Base-by-base conservation (phyloP, 805 yeast genomes). In the Sungouiozyma intestinalis region DNA sequence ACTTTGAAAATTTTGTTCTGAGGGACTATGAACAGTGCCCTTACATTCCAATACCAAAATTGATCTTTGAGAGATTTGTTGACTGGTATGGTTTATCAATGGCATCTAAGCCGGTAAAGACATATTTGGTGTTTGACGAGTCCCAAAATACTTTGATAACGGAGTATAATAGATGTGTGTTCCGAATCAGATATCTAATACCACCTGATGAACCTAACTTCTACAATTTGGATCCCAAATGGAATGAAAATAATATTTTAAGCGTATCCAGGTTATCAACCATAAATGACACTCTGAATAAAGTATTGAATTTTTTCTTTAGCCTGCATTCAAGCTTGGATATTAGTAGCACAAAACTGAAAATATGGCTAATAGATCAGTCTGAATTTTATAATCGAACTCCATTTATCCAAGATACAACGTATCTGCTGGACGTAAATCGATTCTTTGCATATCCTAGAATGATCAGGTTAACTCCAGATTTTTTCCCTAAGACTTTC, bases 81-180 rank as follows among this genome's bases (percentile, higher is more conserved):
- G 63, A 66, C 27, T 74, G 81, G 79, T 79, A 77, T 55, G 83
- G 82, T 0, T 40, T 73, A 17, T 53, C 59, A 1, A 68, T 69
- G 1, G 55, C 53, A 3, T 63, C 71, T 4, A 45, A 47, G 5
- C 66, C 72, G 0, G 57, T 71, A 1, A 46, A 49, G n/a, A 66
- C 78, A 3, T 52, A 48, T 15, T 48, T 67, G 8, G 50, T 69
- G 17, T 38, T 45, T 11, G 63, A 61, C 33, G 57, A 54, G 5
- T 49, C 51, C 21, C 24, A 46, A 33, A 42, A 53, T 31, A 44
- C 63, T 37, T 43, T 64, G 45, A 44, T 60, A 31, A 62, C 67
- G 18, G 69, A 63, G 20, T 61, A 52, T 39, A 58, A 63, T 13
- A 64, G 53, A 41, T 67, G 69, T 4, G 56, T 63, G 40, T 56